phyloP scores from a whole-genome alignment of 495 filamentous ascomycete species.

The Opeltia flavorubescens region DNA sequence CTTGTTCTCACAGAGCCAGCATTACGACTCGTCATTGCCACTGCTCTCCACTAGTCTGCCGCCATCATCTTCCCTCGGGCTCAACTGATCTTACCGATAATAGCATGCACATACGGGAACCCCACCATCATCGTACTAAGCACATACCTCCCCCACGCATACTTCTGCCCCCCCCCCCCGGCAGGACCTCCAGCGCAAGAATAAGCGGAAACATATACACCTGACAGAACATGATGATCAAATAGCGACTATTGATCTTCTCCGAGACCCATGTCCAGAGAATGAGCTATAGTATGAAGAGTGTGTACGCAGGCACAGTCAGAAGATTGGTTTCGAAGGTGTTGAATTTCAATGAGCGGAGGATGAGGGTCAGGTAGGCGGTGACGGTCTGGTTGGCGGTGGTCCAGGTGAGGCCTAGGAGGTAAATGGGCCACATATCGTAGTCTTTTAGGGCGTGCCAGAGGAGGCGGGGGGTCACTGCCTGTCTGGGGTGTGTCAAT shows the following conservation, averaged over 20 bases:
- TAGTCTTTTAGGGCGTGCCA: slow-evolving; percentile 48
- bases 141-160: slow-evolving; percentile 7
- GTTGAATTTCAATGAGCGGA: slow-evolving; percentile 45
- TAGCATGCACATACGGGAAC: slow-evolving; percentile 16
- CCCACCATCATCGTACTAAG: slow-evolving; percentile 16
- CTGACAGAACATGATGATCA: slow-evolving; percentile 34
- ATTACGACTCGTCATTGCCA: slow-evolving; percentile 20
- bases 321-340: slow-evolving; percentile 58
- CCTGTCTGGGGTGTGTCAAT: slow-evolving; percentile 33
- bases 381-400: slow-evolving; percentile 39
- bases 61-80: neutral
- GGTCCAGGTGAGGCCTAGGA: slow-evolving; percentile 42
- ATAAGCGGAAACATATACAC: slow-evolving; percentile 45
- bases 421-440: slow-evolving; percentile 59
- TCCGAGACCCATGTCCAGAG: slow-evolving; percentile 46
- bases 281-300: slow-evolving; percentile 30
- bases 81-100: neutral
- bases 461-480: slow-evolving; percentile 40
- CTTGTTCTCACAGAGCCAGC: slow-evolving; percentile 22
- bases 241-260: slow-evolving; percentile 38
- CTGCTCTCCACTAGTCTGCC: slow-evolving; percentile 1
- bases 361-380: slow-evolving; percentile 47
- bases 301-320: slow-evolving; percentile 44
- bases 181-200: slow-evolving; percentile 31
- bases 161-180: slow-evolving; percentile 9